Conservation (phyloP, 805 yeast species). For the Nakazawaea holstii region DNA sequence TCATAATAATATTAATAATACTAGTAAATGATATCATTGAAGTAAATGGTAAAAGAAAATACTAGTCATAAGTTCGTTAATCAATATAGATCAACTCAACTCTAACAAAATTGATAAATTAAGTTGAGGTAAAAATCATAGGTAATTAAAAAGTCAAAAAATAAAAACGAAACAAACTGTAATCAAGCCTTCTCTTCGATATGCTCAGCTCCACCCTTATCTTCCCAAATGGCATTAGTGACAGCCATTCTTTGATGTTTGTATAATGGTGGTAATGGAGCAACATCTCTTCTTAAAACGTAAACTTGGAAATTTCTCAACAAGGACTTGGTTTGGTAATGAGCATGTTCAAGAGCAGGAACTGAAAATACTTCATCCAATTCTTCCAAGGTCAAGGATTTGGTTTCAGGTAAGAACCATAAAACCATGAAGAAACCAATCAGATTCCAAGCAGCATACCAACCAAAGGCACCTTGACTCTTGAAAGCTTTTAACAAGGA, state of each 20-base stretch:
- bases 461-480: conserved; percentile 84
- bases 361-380: conserved; percentile 69
- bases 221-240: conserved; percentile 58
- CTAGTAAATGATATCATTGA: too few relatives aligned
- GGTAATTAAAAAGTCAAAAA: not conserved
- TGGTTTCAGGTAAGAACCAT: conserved; percentile 70
- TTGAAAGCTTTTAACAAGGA: conserved; percentile 58
- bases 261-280: conserved; percentile 51
- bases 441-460: conserved; percentile 82
- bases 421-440: conserved; percentile 66
- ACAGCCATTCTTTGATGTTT: conserved; percentile 55
- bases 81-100: too few relatives aligned
- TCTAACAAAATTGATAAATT: too few relatives aligned
- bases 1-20: too few relatives aligned
- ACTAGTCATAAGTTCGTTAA: too few relatives aligned
- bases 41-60: too few relatives aligned
- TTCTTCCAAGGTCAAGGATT: conserved; percentile 69
- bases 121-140: not conserved
- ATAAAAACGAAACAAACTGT: not conserved
- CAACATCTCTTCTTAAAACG: conserved; percentile 43
- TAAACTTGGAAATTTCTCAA: conserved; percentile 39
- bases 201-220: conserved; percentile 48
- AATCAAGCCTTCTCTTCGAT: conserved; percentile 29
- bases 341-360: conserved; percentile 50
- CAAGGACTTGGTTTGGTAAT: conserved; percentile 34